These are phyloP conservation scores for Exophiala viscosa DNA, from an alignment of 2,329 filamentous ascomycete genomes.

Conservation along the genomic window DNA sequence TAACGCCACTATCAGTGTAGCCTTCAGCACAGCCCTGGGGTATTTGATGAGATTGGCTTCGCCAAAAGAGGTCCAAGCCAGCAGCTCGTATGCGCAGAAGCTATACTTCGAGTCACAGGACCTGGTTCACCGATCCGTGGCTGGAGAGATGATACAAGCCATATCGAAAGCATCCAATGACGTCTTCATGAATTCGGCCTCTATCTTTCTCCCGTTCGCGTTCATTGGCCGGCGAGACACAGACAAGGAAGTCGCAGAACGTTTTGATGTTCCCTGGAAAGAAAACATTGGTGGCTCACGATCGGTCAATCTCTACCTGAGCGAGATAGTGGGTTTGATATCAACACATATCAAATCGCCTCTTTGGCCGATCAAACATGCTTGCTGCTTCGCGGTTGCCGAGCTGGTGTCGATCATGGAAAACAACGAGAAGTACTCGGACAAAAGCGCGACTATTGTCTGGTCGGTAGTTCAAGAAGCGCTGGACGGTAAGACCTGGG, in stretches of 20 bases:
- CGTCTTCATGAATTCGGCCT: conserved; percentile 73
- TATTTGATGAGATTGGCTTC: conserved; percentile 71
- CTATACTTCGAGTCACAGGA: conserved; percentile 82
- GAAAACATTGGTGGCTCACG: conserved; percentile 84
- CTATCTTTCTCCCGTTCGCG: conserved; percentile 75
- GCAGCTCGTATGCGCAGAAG: conserved; percentile 56
- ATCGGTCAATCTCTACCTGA: conserved; percentile 76
- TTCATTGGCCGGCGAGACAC: conserved; percentile 85
- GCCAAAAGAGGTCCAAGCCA: conserved; percentile 55
- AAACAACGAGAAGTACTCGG: conserved; percentile 51
- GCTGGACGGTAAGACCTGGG: conserved; percentile 83
- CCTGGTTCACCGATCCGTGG: conserved; percentile 66
- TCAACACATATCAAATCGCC: conserved; percentile 68
- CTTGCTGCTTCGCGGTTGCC: conserved; percentile 74
- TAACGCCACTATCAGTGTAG: conserved; percentile 88
- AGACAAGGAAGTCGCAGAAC: conserved; percentile 71
- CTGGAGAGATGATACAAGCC: conserved; percentile 77
- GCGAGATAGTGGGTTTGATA: conserved; percentile 71
- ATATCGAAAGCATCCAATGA: conserved; percentile 85
- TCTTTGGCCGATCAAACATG: conserved; percentile 88
- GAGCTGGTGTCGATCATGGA: conserved; percentile 64
- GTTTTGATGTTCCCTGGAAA: conserved; percentile 82
- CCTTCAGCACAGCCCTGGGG: conserved; percentile 80
- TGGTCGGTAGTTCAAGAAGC: conserved; percentile 84
- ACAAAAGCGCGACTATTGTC: conserved; percentile 58